Conservation (phyloP, 1,284 basidiomycete species). For the Puccinia sorghi region DNA sequence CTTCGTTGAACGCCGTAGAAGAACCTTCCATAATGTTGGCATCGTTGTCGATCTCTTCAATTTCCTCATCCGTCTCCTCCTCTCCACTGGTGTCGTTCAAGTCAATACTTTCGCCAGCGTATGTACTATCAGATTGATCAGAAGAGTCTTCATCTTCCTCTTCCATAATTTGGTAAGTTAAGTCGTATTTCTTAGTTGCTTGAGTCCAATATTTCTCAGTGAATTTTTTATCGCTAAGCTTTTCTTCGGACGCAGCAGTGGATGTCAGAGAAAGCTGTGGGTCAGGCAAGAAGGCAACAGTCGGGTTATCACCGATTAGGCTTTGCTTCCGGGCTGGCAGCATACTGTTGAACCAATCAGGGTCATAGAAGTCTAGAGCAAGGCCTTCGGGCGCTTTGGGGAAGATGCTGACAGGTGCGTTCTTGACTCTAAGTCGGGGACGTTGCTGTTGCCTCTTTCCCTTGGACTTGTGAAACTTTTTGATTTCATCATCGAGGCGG, state of each 20-base stretch:
- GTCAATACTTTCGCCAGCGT: conserved; percentile 11
- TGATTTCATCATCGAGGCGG: not conserved
- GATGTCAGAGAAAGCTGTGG: not conserved
- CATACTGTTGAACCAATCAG: conserved; percentile 11
- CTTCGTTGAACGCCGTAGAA: too few species aligned
- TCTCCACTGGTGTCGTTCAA: not conserved
- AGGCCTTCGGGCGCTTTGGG: conserved; percentile 26
- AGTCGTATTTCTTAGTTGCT: conserved; percentile 5
- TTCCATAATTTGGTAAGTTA: not conserved
- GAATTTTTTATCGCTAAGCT: conserved; percentile 12
- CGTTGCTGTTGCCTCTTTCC: not conserved
- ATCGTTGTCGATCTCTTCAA: too few species aligned
- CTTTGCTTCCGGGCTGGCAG: conserved; percentile 14
- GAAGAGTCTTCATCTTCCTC: not conserved
- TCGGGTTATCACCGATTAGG: not conserved
- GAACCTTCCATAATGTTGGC: too few species aligned
- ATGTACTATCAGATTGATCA: not conserved
- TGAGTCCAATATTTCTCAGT: conserved; percentile 19
- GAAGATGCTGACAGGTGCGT: not conserved
- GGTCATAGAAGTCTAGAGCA: conserved; percentile 14
- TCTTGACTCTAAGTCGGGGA: not conserved
- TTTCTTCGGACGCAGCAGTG: conserved; percentile 12
- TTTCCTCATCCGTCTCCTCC: not conserved
- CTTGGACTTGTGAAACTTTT: not conserved
- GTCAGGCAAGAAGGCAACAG: conserved; percentile 7